Conservation (phyloP, 805 yeast genomes). For the Starmerella vitae region DNA sequence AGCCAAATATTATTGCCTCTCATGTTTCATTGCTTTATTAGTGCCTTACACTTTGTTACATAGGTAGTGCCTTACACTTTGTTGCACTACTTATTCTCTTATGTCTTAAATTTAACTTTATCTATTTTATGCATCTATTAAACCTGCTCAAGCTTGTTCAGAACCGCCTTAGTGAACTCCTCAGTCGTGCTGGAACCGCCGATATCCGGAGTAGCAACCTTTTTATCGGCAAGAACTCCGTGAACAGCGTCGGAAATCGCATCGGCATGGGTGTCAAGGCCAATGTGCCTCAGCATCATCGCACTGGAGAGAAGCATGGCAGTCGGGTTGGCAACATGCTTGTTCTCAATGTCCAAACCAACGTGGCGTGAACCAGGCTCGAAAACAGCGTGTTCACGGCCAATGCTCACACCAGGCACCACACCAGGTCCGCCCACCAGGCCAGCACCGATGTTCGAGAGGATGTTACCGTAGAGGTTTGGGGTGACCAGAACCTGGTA, state of each 20-base stretch:
- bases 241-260: slow-evolving; percentile 80
- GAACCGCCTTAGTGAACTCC: slow-evolving; percentile 86
- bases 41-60: too few relatives aligned
- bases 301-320: slow-evolving; percentile 89
- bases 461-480: slow-evolving; percentile 92
- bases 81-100: too few relatives aligned
- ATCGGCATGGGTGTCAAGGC: slow-evolving; percentile 72
- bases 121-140: too few relatives aligned
- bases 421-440: slow-evolving; percentile 96
- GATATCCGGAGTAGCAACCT: slow-evolving; percentile 71
- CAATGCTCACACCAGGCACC: slow-evolving; percentile 96
- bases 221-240: slow-evolving; percentile 80
- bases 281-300: slow-evolving; percentile 90
- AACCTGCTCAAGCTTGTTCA: slow-evolving; percentile 43
- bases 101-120: too few relatives aligned
- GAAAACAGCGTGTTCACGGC: slow-evolving; percentile 93
- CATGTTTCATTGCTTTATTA: too few relatives aligned
- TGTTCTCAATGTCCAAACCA: slow-evolving; percentile 90
- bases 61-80: too few relatives aligned
- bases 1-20: too few relatives aligned
- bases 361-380: slow-evolving; percentile 99
- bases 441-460: slow-evolving; percentile 97
- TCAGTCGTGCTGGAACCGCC: slow-evolving; percentile 85
- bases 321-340: slow-evolving; percentile 93
- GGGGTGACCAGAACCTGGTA: slow-evolving; percentile 97